Base-by-base conservation (phyloP, 129 eudicot genomes). In the Saussurea involucrata region DNA sequence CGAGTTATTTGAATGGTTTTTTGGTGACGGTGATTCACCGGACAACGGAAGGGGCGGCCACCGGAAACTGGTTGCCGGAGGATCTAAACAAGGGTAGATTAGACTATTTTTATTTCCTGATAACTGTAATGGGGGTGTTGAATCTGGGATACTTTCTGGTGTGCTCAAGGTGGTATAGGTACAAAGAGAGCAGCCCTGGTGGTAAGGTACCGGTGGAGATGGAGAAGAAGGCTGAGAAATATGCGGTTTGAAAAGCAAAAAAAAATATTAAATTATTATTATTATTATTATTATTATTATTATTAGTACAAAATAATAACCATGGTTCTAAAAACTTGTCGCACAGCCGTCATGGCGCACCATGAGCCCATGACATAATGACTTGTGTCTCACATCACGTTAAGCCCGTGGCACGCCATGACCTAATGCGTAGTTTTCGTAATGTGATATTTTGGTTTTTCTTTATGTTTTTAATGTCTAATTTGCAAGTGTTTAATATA, bases 51-150 rank as follows among this genome's bases (percentile, higher is more conserved):
- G 78, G 71, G 20, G 77, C 83, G 1, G 15, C 81, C 4, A 53
- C 76, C 0, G 96, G 96, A 28, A 82, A 89, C 63, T 92, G 97
- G 97, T 79, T 92, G 78, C 88, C 97, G 1, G 96, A 92, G 81
- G 90, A 92, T 82, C 86, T 87, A 20, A 92, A 92, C 61, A 80
- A 86, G 87, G 97, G 97, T 33, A 89, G 85, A 71, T 72, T 92
- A 85, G 97, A 89, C 49, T 84, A 89, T 25, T 92, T 86, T 55
- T 92, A 92, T 69, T 92, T 80, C 85, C 37, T 92, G 60, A 70
- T 87, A 25, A 75, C 89, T 12, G 86, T 73, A 9, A 61, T 89
- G 66, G 88, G 88, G 58, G 11, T 68, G 6, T 10, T 86, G 37
- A 92, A 92, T 77, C 70, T 83, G n/a, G 73, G 66, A 34, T 88